Evolutionary conservation across 345 rosid genomes (phyloP).

Genomic region (Aquilaria malaccensis): DNA sequence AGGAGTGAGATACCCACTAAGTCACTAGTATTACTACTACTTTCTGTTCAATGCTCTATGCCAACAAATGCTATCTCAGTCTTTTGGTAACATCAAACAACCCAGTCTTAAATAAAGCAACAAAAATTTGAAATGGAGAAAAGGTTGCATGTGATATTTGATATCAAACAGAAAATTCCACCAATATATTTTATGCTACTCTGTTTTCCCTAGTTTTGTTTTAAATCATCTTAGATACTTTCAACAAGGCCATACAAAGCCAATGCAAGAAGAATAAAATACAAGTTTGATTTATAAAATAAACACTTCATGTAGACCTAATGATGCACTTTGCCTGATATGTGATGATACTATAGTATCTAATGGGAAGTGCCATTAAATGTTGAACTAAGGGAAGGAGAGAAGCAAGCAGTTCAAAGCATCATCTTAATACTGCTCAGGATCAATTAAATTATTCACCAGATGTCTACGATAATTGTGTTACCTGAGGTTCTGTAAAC

Average conservation of each 20-base stretch:
- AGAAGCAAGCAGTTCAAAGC: too few species aligned
- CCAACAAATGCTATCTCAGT: neutral
- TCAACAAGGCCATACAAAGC: too few species aligned
- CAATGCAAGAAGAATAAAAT: neutral
- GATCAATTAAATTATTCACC: neutral
- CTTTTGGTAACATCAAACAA: neutral
- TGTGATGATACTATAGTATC: neutral
- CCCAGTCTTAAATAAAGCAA: neutral
- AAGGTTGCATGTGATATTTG: too few species aligned
- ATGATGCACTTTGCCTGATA: too few species aligned
- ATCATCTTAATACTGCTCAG: neutral
- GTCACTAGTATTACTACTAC: neutral
- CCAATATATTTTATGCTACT: too few species aligned
- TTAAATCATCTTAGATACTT: too few species aligned
- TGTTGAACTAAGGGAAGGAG: too few species aligned
- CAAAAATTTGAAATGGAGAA: neutral
- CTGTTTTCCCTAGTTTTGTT: too few species aligned
- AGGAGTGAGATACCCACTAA: neutral
- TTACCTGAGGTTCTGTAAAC: slow-evolving; percentile 61
- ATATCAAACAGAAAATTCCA: too few species aligned
- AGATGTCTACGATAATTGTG: too few species aligned
- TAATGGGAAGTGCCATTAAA: neutral
- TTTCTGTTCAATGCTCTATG: neutral
- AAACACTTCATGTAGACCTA: neutral
- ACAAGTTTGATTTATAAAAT: neutral